Percentiles rank a stretch among this genome's conserved stretches.
These are phyloP conservation scores for Heterobasidion occidentale DNA, from an alignment of 1,284 basidiomycete genomes.

Conservation along the genomic window DNA sequence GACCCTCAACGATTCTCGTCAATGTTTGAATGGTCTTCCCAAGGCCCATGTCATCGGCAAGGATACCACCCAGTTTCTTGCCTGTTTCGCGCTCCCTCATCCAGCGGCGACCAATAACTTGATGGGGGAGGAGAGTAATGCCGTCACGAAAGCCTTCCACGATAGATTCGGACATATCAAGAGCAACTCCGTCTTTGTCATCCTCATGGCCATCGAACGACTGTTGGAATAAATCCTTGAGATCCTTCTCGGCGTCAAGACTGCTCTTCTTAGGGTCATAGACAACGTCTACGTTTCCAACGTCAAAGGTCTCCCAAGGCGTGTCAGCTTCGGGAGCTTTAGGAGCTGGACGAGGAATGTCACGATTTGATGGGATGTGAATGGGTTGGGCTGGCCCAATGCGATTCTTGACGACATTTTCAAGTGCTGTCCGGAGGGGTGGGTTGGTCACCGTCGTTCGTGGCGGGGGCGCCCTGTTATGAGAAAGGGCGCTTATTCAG, in stretches of 20 bases:
- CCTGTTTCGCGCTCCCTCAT: conserved; percentile 80
- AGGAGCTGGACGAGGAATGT: conserved; percentile 2
- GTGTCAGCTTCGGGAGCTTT: conserved; percentile 4
- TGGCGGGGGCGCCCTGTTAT: too few relatives aligned
- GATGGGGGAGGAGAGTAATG: conserved; percentile 66
- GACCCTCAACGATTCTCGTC: conserved; percentile 74
- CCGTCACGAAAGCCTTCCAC: conserved; percentile 45
- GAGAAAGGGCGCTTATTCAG: too few relatives aligned
- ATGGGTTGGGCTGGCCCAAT: conserved; percentile 9
- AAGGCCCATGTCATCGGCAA: conserved; percentile 90
- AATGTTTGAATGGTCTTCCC: conserved; percentile 94
- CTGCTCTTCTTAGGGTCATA: conserved; percentile 30
- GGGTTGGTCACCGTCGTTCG: background rate
- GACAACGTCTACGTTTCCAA: conserved; percentile 22
- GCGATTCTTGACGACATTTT: background rate
- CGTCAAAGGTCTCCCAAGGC: conserved; percentile 23
- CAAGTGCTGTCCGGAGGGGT: background rate
- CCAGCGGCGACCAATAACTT: conserved; percentile 80
- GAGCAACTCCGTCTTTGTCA: background rate
- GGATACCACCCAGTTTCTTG: conserved; percentile 78
- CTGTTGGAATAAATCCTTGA: conserved; percentile 26
- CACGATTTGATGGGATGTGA: conserved; percentile 14
- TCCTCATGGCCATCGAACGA: conserved; percentile 8
- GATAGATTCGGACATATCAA: conserved; percentile 2
- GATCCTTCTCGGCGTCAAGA: conserved; percentile 50